phyloP scores from a whole-genome alignment of 805 yeast genomes.

The Vanderwaltozyma yarrowii region DNA sequence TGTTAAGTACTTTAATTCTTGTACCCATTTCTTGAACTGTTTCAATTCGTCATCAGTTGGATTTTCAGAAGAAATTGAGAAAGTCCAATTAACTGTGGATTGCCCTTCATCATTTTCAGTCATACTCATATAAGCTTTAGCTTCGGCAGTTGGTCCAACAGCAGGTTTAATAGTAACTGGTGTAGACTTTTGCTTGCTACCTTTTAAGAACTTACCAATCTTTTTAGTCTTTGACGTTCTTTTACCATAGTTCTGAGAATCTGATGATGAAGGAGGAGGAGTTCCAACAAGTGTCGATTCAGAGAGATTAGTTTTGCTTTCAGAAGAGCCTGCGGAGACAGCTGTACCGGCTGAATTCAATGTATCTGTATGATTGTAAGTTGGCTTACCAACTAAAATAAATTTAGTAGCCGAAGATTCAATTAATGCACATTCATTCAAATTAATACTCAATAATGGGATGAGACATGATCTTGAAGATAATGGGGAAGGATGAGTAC shows the following conservation, averaged over 20 bases:
- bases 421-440: constrained; percentile 28
- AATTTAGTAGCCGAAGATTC: constrained; percentile 33
- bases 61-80: constrained; percentile 14
- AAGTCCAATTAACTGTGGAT: constrained; percentile 12
- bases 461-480: background rate
- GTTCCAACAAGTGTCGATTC: background rate
- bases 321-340: too few species aligned
- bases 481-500: constrained; percentile 2
- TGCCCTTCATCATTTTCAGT: background rate
- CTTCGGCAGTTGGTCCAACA: background rate
- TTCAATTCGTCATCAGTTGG: constrained; percentile 34
- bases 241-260: background rate
- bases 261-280: background rate
- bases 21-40: constrained; percentile 43
- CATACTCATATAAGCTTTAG: background rate
- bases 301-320: too few species aligned
- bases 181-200: background rate
- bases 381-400: constrained; percentile 29
- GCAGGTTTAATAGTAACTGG: background rate
- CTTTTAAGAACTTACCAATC: background rate
- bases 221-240: background rate
- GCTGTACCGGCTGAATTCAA: background rate
- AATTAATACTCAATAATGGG: constrained; percentile 34
- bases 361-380: constrained; percentile 6
- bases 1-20: constrained; percentile 43